A percentile compares a stretch with the other conserved stretches of the same genome.
phyloP scores from a whole-genome alignment of 768 basidiomycete species.

The Ramaria rubella region DNA sequence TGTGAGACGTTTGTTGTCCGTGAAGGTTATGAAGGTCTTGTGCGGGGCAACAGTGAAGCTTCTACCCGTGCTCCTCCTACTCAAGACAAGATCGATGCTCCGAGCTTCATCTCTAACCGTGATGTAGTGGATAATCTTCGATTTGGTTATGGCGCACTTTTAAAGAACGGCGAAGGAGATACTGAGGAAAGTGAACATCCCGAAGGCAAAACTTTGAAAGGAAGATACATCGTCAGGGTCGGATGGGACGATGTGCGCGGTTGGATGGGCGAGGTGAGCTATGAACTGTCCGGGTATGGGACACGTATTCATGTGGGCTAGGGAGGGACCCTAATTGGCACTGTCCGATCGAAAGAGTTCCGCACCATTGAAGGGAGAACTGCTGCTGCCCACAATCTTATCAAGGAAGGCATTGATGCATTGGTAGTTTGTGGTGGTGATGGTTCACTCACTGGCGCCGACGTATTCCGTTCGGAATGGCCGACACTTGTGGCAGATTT shows the following conservation, averaged over 20 bases:
- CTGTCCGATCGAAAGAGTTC: constrained; percentile 79
- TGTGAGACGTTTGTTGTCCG: constrained; percentile 95
- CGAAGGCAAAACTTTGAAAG: constrained; percentile 70
- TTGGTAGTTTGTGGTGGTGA: constrained; percentile 97
- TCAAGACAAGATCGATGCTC: constrained; percentile 15
- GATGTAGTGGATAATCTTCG: constrained; percentile 62
- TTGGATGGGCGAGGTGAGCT: constrained; percentile 79
- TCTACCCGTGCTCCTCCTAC: constrained; percentile 15
- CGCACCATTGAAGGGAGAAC: constrained; percentile 82
- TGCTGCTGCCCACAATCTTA: constrained; percentile 83
- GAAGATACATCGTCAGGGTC: constrained; percentile 87
- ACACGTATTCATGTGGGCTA: constrained; percentile 25
- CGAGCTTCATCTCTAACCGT: constrained; percentile 19
- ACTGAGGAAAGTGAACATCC: constrained; percentile 57
- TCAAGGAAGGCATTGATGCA: constrained; percentile 96
- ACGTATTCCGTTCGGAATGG: constrained; percentile 93
- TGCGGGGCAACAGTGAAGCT: constrained; percentile 71
- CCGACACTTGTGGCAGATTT: constrained; percentile 72
- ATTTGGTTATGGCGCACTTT: constrained; percentile 72
- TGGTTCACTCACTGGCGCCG: constrained; percentile 93
- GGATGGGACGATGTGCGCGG: constrained; percentile 98
- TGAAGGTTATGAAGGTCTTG: constrained; percentile 97
- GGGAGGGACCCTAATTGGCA: constrained; percentile 97
- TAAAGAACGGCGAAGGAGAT: constrained; percentile 63
- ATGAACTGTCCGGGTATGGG: background rate